Evolutionary conservation across 225 moss, liverwort and hornwort genomes (phyloP).

Genomic region (Takakia lepidozioides): DNA sequence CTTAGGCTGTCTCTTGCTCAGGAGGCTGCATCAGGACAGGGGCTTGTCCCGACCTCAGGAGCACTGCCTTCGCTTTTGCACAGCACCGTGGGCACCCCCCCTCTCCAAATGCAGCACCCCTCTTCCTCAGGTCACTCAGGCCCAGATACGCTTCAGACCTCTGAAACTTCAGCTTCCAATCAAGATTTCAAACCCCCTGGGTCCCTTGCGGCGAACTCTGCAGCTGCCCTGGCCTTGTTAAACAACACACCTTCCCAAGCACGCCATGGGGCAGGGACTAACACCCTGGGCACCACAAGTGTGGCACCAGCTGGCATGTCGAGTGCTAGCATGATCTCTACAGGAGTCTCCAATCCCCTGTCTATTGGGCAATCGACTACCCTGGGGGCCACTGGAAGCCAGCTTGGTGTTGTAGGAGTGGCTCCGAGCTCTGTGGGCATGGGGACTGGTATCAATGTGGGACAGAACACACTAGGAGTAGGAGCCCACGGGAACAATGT

Average conservation of each 20-base stretch:
- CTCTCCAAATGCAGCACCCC: slow-evolving; percentile 62
- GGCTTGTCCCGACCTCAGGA: slow-evolving; percentile 10
- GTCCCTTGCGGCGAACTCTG: slow-evolving; percentile 40
- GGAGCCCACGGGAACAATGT: slow-evolving; percentile 28
- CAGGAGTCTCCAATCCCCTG: slow-evolving; percentile 28
- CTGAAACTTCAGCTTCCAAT: slow-evolving; percentile 57
- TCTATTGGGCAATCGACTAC: slow-evolving; percentile 24
- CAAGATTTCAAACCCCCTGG: slow-evolving; percentile 55
- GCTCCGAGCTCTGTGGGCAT: slow-evolving; percentile 43
- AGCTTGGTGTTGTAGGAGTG: slow-evolving; percentile 42
- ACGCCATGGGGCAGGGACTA: slow-evolving; percentile 63
- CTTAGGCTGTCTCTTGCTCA: too few relatives aligned
- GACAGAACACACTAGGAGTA: slow-evolving; percentile 30
- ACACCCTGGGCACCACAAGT: slow-evolving; percentile 48
- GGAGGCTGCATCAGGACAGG: slow-evolving; percentile 38
- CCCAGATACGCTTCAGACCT: slow-evolving; percentile 61
- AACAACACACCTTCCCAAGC: slow-evolving; percentile 61
- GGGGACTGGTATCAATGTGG: slow-evolving; percentile 36
- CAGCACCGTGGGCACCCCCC: slow-evolving; percentile 27
- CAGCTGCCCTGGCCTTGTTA: slow-evolving; percentile 36
- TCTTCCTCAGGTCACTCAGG: slow-evolving; percentile 50
- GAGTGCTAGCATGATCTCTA: slow-evolving; percentile 23
- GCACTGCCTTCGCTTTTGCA: slow-evolving; percentile 55
- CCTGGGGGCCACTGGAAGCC: slow-evolving; percentile 35
- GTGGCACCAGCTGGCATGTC: slow-evolving; percentile 46